These are phyloP conservation scores for Truncatella angustata DNA, from an alignment of 2,329 filamentous ascomycete species.

Conservation along the genomic window DNA sequence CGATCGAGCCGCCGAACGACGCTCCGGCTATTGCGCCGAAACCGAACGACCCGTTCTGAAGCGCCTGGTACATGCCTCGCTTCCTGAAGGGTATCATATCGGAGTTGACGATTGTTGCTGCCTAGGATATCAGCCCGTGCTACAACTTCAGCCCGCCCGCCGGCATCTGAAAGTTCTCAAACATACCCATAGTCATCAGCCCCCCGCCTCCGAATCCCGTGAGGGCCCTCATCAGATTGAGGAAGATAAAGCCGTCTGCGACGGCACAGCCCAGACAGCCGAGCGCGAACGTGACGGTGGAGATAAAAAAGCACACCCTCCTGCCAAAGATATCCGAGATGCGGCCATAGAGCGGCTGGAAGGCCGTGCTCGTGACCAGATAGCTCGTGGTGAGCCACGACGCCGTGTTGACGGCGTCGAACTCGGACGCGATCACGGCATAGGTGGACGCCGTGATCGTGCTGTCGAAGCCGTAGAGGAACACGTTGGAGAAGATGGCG, in stretches of 20 bases:
- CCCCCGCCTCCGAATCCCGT: conserved; percentile 70
- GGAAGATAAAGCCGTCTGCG: conserved; percentile 53
- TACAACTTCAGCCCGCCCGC: neutral
- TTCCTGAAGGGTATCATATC: conserved; percentile 60
- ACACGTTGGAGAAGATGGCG: conserved; percentile 64
- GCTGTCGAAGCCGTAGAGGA: conserved; percentile 66
- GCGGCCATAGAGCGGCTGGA: conserved; percentile 13
- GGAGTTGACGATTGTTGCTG: conserved; percentile 58
- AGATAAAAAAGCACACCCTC: conserved; percentile 61
- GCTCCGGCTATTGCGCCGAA: conserved; percentile 63
- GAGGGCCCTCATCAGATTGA: conserved; percentile 65
- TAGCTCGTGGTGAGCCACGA: conserved; percentile 76
- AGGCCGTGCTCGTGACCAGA: conserved; percentile 54
- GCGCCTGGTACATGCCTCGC: conserved; percentile 58
- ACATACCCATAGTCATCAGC: conserved; percentile 65
- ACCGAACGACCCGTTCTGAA: conserved; percentile 60
- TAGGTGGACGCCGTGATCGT: conserved; percentile 74
- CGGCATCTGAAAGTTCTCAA: conserved; percentile 17
- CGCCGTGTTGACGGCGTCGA: conserved; percentile 67
- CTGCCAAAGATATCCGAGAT: conserved; percentile 52
- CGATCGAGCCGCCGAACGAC: conserved; percentile 62
- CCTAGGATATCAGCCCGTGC: no score
- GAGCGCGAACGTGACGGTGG: conserved; percentile 57
- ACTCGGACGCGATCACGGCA: conserved; percentile 72
- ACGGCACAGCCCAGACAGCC: conserved; percentile 66